Base-by-base conservation (phyloP, 306 rosid genomes). In the Acacia crassicarpa region DNA sequence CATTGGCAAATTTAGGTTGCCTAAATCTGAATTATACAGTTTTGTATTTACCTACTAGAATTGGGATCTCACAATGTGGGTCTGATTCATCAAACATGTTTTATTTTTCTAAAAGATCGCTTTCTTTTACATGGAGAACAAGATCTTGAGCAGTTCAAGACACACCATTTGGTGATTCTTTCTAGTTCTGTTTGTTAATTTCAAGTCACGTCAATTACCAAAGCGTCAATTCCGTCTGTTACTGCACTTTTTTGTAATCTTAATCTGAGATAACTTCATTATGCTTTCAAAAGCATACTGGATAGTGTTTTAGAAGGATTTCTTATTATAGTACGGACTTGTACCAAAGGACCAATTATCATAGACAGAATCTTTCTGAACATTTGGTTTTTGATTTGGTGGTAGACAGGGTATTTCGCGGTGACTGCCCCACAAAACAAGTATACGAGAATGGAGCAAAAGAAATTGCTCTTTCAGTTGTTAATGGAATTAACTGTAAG, bases 381-480 rank as follows among this genome's bases (percentile, higher is more conserved):
- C 72, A 66, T 58, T 80, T 58, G 32, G 58, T 66, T 78, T 67
- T 3, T 84, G 67, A 78, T 83, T 76, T 84, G 86, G 75, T 78
- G 86, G 77, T 80, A 96, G 99, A 96, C 82, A 91, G 89, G 85
- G 99, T 96, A 82, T 96, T 91, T 88, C 93, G 88, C 1, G 97
- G 94, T 76, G 98, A 92, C 82, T 93, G 92, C 81, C 86, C 89
- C 74, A 96, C 99, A 54, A 90, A 85, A 82, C 89, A 96, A 87
- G 94, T 96, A 63, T 93, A 96, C 19, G 98, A 96, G 83, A 97
- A 96, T 73, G 99, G 97, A 83, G 94, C 94, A 71, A 87, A 80
- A 85, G 92, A 92, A 84, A 91, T 96, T 77, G 97, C 97, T 80
- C 94, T 96, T 83, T 96, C 99, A 77, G 98, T 96, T 44, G 97